Evolutionary conservation across 2,329 filamentous ascomycete species (phyloP).

Genomic region (Chalaropsis ovoidea): DNA sequence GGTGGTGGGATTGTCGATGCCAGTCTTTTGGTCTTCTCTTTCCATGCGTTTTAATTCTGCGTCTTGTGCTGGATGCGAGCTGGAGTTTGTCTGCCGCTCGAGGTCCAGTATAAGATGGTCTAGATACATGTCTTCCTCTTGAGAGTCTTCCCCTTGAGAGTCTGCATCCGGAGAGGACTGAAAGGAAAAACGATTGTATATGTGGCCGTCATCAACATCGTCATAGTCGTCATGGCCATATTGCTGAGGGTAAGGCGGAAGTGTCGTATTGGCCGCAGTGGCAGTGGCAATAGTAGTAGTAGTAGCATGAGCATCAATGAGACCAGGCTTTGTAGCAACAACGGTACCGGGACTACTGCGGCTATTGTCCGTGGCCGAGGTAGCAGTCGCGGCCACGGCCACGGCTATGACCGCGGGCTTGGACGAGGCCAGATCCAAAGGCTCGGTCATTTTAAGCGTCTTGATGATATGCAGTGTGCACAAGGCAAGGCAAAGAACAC

Average conservation of each 20-base stretch:
- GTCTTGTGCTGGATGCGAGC: background rate
- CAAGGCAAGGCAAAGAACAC: background rate
- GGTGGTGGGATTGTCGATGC: background rate
- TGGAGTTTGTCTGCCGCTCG: background rate
- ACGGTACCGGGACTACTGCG: background rate
- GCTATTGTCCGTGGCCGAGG: background rate
- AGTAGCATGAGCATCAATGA: background rate
- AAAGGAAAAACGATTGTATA: constrained; percentile 2
- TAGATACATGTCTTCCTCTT: background rate
- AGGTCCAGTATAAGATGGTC: constrained; percentile 5
- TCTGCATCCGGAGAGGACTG: too few species aligned
- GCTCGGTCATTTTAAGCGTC: constrained; percentile 1
- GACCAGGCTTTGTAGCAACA: background rate
- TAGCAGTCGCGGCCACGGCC: background rate
- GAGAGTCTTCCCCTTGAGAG: background rate
- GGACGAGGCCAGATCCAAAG: background rate
- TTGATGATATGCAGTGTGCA: background rate
- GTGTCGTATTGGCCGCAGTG: background rate
- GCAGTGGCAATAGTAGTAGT: background rate
- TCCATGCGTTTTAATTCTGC: background rate
- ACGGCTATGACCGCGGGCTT: background rate
- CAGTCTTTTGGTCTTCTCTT: background rate
- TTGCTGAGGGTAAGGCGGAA: background rate
- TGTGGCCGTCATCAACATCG: background rate
- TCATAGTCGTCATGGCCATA: background rate